phyloP scores from a whole-genome alignment of 1,284 basidiomycete species.

The Pseudozyma sp. region DNA sequence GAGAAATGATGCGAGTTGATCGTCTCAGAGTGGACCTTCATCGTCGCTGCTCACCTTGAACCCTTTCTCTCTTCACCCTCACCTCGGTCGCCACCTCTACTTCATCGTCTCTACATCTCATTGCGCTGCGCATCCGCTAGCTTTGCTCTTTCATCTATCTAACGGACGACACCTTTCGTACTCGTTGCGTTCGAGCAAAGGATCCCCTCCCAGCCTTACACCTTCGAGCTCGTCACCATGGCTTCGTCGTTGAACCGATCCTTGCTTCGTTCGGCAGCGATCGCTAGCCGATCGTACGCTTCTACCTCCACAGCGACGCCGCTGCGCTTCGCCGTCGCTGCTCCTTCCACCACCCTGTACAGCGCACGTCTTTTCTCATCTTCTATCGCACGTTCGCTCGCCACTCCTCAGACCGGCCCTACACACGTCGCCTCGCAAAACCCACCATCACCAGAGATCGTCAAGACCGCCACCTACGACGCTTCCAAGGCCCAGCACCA shows the following conservation, averaged over 20 bases:
- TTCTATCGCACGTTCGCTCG: conserved; percentile 42
- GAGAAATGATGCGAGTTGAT: background rate
- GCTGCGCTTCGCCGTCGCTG: conserved; percentile 35
- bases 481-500: conserved; percentile 35
- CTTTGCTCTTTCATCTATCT: background rate
- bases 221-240: conserved; percentile 19
- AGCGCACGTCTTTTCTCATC: conserved; percentile 45
- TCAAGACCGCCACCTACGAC: conserved; percentile 41
- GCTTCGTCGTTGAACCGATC: conserved; percentile 47
- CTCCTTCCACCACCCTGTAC: conserved; percentile 33
- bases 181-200: background rate
- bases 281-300: conserved; percentile 44
- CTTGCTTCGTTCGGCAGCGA: conserved; percentile 45
- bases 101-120: background rate
- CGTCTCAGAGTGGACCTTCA: background rate
- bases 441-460: conserved; percentile 37
- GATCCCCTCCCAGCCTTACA: background rate
- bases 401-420: conserved; percentile 48
- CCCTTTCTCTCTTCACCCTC: conserved; percentile 11
- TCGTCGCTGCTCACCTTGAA: conserved; percentile 6
- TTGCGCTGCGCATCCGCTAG: background rate
- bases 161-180: background rate
- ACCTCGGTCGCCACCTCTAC: conserved; percentile 14
- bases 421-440: conserved; percentile 22
- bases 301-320: conserved; percentile 36